A percentile compares a stretch with the other conserved stretches of the same genome.
Evolutionary conservation across 2,329 filamentous ascomycete species (phyloP).

Genomic region (Pyrenophora graminea): DNA sequence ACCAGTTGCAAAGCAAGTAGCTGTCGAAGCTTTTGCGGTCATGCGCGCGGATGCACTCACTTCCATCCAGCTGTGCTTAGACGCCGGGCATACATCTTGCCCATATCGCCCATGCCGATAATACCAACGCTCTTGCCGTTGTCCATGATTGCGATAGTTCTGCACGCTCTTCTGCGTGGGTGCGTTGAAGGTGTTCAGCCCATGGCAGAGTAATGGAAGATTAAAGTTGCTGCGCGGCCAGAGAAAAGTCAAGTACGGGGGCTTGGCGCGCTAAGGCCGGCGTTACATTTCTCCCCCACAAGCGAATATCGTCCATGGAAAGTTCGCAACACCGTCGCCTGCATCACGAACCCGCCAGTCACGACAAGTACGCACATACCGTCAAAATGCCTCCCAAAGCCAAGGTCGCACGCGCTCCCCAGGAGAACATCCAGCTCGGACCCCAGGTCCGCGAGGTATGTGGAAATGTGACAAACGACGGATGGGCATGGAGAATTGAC

Average conservation of each 20-base stretch:
- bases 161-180: conserved; percentile 27
- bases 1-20: conserved; percentile 25
- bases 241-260: conserved; percentile 24
- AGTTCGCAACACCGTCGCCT: conserved; percentile 28
- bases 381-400: conserved; percentile 83
- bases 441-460: conserved; percentile 89
- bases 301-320: conserved; percentile 22
- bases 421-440: conserved; percentile 94
- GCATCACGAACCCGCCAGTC: conserved; percentile 33
- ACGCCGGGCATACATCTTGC: conserved; percentile 92
- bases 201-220: conserved; percentile 28
- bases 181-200: conserved; percentile 34
- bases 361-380: conserved; percentile 33
- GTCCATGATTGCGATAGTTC: conserved; percentile 55
- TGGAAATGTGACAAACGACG: conserved; percentile 7
- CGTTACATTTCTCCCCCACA: conserved; percentile 19
- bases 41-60: conserved; percentile 60
- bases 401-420: conserved; percentile 73
- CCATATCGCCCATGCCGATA: conserved; percentile 99
- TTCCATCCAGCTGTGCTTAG: conserved; percentile 94
- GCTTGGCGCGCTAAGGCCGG: conserved; percentile 21
- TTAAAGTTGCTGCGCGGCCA: conserved; percentile 12
- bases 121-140: conserved; percentile 78
- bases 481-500: conserved; percentile 25
- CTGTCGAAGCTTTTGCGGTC: conserved; percentile 11